A percentile compares a stretch with the other conserved stretches of the same genome.
Conservation (phyloP, 176 grass and related monocot species). For the Raddia guianensis region DNA sequence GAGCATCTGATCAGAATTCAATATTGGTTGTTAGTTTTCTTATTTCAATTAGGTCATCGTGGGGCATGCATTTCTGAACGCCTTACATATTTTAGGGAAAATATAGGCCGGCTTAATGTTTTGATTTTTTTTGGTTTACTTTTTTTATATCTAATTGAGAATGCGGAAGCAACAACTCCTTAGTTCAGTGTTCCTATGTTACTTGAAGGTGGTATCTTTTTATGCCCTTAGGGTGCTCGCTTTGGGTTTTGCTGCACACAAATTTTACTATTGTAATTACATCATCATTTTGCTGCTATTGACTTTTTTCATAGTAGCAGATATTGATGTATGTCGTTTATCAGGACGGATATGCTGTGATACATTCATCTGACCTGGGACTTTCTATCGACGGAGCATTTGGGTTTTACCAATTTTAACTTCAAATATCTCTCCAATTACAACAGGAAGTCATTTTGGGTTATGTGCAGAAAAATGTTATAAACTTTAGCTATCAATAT, state of each 20-base stretch:
- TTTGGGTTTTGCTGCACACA: conserved; percentile 16
- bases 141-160: neutral
- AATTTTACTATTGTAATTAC: neutral
- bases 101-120: neutral
- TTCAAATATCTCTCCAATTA: neutral
- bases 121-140: neutral
- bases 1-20: neutral
- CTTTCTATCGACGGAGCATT: neutral
- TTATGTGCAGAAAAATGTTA: too few relatives aligned
- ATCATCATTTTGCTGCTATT: neutral
- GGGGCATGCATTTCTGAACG: neutral
- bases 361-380: neutral
- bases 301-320: neutral
- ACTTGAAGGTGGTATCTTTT: neutral
- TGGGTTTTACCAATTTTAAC: conserved; percentile 4
- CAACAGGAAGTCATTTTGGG: too few relatives aligned
- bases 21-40: neutral
- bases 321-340: neutral
- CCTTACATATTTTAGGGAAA: neutral
- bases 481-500: too few relatives aligned
- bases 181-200: neutral
- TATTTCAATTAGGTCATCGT: neutral
- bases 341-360: neutral
- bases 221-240: neutral
- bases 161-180: neutral